Base-by-base conservation (phyloP, 2,329 filamentous ascomycete species). In the Ophiostoma triangulosporum region DNA sequence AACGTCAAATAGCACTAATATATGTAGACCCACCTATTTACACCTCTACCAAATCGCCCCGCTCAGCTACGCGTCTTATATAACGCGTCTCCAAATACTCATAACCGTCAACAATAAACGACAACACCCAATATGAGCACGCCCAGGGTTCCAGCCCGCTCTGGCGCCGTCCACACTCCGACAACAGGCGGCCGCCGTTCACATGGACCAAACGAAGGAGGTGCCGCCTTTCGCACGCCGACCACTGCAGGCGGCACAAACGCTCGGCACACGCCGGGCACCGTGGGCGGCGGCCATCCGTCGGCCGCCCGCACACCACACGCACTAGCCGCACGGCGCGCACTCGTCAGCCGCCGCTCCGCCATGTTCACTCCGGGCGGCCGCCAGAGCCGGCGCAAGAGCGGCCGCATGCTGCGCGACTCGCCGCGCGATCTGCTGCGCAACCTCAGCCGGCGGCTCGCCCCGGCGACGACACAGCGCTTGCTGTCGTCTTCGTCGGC, bases 351-450 rank as follows among this genome's bases (percentile, higher is more conserved):
- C 57, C 76, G 80, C 5, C 75, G 80, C 40, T 74, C 75, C 3
- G 77, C 77, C 48, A 69, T 80, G 48, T 73, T 81, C 57, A 84
- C 80, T 0, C 80, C 80, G 0, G 78, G 77, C 17, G 57, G 58
- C 7, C 57, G 57, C 7, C 75, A 56, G 74, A 57, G 73, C 73
- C 52, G 73, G 76, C 20, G 80, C n/a, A 73, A 73, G 59, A 83
- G 79, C 61, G 62, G 76, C 50, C 73, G 74, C 59, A 73, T 74
- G 56, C 72, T 76, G 60, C 69, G 77, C 56, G 76, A 81, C 62
- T 77, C 76, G 5, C 75, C 78, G 2, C 69, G 74, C 60, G 73
- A 74, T 56, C 62, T 75, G 22, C 62, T 82, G 46, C 72, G 77
- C 51, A 71, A 73, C 54, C 70, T 84, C 26, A 76, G 76, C 54